phyloP scores from a whole-genome alignment of 345 rosid species.

The Conringia planisiliqua region DNA sequence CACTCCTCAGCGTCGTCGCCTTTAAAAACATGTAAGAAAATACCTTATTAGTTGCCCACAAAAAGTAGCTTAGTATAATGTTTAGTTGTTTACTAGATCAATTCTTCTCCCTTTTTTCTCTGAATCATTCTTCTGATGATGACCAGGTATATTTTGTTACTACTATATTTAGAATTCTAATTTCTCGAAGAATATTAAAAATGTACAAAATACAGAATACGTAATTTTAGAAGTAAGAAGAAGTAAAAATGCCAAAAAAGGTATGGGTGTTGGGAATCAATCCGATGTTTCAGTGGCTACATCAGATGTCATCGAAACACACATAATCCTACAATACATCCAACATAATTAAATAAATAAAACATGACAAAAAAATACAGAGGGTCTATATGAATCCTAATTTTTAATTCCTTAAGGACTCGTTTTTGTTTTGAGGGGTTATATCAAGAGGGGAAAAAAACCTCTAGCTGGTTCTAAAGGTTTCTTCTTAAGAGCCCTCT shows the following conservation, averaged over 20 bases:
- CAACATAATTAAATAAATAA: not conserved
- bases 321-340: not conserved
- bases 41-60: not conserved
- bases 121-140: conserved; percentile 18
- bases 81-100: not conserved
- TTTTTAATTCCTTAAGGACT: not conserved
- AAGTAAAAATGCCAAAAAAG: not conserved
- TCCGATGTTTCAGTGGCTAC: not conserved
- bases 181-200: not conserved
- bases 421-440: not conserved
- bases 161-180: not conserved
- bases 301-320: not conserved
- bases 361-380: not conserved
- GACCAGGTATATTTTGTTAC: not conserved
- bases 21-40: not conserved
- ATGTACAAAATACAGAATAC: not conserved
- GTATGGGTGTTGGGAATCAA: not conserved
- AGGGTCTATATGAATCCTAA: not conserved
- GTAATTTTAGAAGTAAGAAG: not conserved
- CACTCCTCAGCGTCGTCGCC: not conserved
- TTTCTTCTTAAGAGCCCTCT: conserved; percentile 23
- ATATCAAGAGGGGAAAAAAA: not conserved
- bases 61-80: not conserved
- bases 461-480: conserved; percentile 12
- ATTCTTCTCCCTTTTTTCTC: not conserved